Evolutionary conservation across 2,329 filamentous ascomycete genomes (phyloP).

Genomic region (Botrytis fabae): DNA sequence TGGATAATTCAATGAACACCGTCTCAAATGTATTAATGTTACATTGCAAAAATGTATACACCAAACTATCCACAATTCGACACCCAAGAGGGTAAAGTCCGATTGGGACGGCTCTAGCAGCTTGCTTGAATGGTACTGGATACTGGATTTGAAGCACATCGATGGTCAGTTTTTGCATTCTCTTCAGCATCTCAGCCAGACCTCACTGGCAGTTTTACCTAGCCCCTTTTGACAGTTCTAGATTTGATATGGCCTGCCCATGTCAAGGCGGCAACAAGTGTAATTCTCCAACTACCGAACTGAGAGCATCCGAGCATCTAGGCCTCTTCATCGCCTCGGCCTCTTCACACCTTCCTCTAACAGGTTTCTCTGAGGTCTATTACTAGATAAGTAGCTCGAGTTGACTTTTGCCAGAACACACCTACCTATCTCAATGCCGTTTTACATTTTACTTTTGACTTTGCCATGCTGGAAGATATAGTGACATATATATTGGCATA

Average conservation of each 20-base stretch:
- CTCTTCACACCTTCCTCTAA: neutral
- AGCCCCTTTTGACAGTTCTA: neutral
- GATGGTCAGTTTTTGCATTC: neutral
- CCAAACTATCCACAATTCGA: neutral
- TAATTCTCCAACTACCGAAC: neutral
- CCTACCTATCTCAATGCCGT: neutral
- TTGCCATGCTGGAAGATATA: neutral
- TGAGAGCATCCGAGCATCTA: neutral
- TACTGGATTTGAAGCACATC: neutral
- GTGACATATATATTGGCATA: neutral
- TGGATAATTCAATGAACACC: neutral
- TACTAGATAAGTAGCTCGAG: neutral
- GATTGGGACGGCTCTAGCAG: neutral
- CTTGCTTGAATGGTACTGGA: neutral
- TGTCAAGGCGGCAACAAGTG: neutral
- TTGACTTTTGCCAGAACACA: neutral
- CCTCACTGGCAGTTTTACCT: neutral
- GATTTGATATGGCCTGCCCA: neutral
- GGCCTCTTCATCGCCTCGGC: neutral
- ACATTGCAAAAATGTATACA: neutral
- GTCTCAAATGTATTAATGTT: neutral
- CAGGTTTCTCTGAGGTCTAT: neutral
- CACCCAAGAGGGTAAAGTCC: neutral
- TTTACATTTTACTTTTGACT: neutral
- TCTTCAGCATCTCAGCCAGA: neutral